Base-by-base conservation (phyloP, 139 green algal species). In the Coelastrella sp. region DNA sequence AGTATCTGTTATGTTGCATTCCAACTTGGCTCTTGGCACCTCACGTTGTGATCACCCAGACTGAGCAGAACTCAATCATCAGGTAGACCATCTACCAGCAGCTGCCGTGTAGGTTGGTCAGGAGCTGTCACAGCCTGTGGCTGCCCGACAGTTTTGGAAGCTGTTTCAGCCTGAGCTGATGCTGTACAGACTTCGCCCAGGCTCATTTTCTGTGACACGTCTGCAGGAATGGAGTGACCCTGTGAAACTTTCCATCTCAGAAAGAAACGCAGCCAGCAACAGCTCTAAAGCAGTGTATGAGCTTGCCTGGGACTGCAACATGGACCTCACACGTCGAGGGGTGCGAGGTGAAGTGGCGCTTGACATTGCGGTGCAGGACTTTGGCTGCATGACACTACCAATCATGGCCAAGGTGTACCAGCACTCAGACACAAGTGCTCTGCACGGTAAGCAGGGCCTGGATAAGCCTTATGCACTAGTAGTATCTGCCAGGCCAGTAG, bases 341-440 rank as follows among this genome's bases (percentile, higher is more conserved):
- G 19, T 90, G 27, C 24, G 85, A 0, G 85, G 85, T 3, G 85
- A 90, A 59, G 11, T 90, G 59, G 85, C 72, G 24, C 72, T 90
- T 19, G 85, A 90, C 57, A 61, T 90, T 7, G 85, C 73, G 22
- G 85, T 90, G 73, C 72, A 83, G 70, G 85, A 90, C n/a, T 90
- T 84, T 76, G 85, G 85, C 58, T 80, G 73, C 56, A 24, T 90
- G 7, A 90, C 72, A 20, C n/a, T 90, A 8, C 85, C 85, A 15
- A 83, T 90, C 72, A 75, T 90, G 73, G 85, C 85, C 57, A 90
- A 90, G 85, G 85, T 90, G 19, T 90, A 90, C 85, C 27, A 61
- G 70, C 58, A 74, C 73, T 19, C 14, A 5, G 85, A 90, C 59
- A 65, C 27, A 12, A 84, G 72, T 22, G 85, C 85, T 66, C 9